A percentile compares a stretch with the other conserved stretches of the same genome.
phyloP scores from a whole-genome alignment of 2,329 filamentous ascomycete genomes.

The Cercospora sojina region DNA sequence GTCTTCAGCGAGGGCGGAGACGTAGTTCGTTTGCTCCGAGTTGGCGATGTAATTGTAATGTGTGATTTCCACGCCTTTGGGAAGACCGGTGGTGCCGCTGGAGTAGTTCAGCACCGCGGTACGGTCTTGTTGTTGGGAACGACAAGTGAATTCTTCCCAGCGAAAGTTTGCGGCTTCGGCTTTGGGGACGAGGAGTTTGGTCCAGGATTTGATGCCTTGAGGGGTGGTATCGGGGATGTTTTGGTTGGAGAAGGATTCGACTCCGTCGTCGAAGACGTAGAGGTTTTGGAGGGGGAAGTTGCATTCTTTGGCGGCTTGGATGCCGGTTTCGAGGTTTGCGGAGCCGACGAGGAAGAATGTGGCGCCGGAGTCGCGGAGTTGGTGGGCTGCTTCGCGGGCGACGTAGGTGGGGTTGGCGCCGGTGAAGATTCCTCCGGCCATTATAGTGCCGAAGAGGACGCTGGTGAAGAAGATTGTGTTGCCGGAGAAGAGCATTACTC shows the following conservation, averaged over 20 bases:
- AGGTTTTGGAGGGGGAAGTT: constrained; percentile 49
- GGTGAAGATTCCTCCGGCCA: constrained; percentile 54
- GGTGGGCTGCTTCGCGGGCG: constrained; percentile 36
- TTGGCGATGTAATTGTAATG: constrained; percentile 76
- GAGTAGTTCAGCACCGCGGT: constrained; percentile 76
- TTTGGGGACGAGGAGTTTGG: constrained; percentile 40
- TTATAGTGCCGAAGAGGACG: constrained; percentile 68
- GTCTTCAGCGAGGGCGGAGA: constrained; percentile 47
- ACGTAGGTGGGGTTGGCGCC: constrained; percentile 41
- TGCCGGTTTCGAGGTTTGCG: constrained; percentile 50
- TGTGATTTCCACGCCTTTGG: constrained; percentile 81
- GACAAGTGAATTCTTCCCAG: constrained; percentile 8
- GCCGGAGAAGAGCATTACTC: constrained; percentile 69
- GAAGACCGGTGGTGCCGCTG: constrained; percentile 74
- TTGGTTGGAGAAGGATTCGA: constrained; percentile 56
- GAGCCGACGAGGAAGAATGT: constrained; percentile 40
- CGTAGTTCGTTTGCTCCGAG: constrained; percentile 57
- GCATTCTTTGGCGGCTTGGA: constrained; percentile 51
- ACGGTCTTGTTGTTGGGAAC: constrained; percentile 47
- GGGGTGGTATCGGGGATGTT: constrained; percentile 65
- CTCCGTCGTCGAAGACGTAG: constrained; percentile 50
- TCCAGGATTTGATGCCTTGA: constrained; percentile 31
- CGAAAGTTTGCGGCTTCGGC: constrained; percentile 49
- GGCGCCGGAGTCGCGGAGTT: constrained; percentile 33
- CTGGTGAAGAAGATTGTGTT: constrained; percentile 73